These are phyloP conservation scores for Phytophthora foliorum DNA, from an alignment of 352 stramenopile genomes.

Conservation along the genomic window DNA sequence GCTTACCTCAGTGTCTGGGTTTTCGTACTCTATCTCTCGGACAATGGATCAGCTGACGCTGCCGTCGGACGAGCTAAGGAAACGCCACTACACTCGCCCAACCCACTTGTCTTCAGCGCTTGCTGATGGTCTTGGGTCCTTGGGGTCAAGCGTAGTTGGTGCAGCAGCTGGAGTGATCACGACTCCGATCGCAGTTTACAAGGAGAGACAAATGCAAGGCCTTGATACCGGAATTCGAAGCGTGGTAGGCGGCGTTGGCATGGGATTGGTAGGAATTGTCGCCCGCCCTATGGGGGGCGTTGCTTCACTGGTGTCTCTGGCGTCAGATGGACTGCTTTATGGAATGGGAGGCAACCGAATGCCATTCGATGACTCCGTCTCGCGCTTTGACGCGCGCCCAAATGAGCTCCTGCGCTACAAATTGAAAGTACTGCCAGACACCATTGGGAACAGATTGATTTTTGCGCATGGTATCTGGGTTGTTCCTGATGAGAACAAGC, in stretches of 20 bases:
- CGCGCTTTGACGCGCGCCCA: conserved; percentile 56
- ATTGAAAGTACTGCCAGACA: conserved; percentile 74
- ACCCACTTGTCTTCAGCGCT: conserved; percentile 73
- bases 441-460: conserved; percentile 54
- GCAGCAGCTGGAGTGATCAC: conserved; percentile 81
- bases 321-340: conserved; percentile 80
- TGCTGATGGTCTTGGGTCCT: conserved; percentile 67
- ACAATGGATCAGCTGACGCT: conserved; percentile 87
- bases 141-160: conserved; percentile 82
- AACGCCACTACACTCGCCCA: conserved; percentile 72
- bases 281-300: conserved; percentile 82
- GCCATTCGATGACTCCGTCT: conserved; percentile 42
- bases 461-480: conserved; percentile 79
- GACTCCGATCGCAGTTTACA: conserved; percentile 80
- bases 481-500: conserved; percentile 34
- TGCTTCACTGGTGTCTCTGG: conserved; percentile 79
- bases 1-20: conserved; percentile 80
- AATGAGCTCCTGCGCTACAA: conserved; percentile 86
- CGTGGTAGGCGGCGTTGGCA: conserved; percentile 77
- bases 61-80: conserved; percentile 63
- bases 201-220: conserved; percentile 71
- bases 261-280: conserved; percentile 83
- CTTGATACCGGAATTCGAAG: conserved; percentile 68
- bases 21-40: conserved; percentile 84
- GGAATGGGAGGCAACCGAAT: conserved; percentile 54